Base-by-base conservation (phyloP, 495 filamentous ascomycete species). In the Neurospora sublineolata region DNA sequence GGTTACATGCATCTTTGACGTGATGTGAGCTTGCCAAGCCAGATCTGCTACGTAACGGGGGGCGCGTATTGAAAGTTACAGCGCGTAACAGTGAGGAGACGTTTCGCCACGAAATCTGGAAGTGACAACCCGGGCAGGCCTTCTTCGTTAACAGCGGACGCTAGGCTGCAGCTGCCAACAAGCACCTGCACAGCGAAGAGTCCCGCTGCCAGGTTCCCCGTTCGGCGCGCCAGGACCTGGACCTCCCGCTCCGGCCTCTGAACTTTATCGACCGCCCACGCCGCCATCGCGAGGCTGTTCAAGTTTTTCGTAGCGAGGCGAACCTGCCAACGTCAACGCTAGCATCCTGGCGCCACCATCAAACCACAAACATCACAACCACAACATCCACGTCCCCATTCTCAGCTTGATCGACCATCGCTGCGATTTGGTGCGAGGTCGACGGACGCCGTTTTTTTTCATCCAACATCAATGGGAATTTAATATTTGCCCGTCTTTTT, bases 381-480 rank as follows among this genome's bases (percentile, higher is more conserved):
- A 64, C 23, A 64, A 33, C 52, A 64, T 64, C 52, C 27, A 64
- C 52, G 12, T 30, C 27, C 1, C 52, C 52, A 64, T 64, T 33
- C 52, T 7, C 52, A 64, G 27, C 52, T 36, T 68, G 33, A 69
- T 68, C 72, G 27, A 71, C 73, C 73, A 74, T 74, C 74, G 71
- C 72, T 46, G 73, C 58, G 52, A 73, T 70, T 67, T 44, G 68
- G 64, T 71, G 74, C 41, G 73, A 69, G 72, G 68, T 72, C 39
- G 70, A 38, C n/a, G 27, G 14, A 64, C 52, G 27, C 7, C 14
- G 6, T 33, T 18, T 33, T 18, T 33, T 52, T 64, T 58, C 37
- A 70, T 46, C 72, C 12, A 71, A 74, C 68, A 74, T 73, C 76
- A 70, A 71, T 68, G 73, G 52, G 42, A 73, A 72, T 60, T 16